A percentile compares a stretch with the other conserved stretches of the same genome.
Conservation (phyloP, 2,329 filamentous ascomycete species). For the Verticillium alfalfae region DNA sequence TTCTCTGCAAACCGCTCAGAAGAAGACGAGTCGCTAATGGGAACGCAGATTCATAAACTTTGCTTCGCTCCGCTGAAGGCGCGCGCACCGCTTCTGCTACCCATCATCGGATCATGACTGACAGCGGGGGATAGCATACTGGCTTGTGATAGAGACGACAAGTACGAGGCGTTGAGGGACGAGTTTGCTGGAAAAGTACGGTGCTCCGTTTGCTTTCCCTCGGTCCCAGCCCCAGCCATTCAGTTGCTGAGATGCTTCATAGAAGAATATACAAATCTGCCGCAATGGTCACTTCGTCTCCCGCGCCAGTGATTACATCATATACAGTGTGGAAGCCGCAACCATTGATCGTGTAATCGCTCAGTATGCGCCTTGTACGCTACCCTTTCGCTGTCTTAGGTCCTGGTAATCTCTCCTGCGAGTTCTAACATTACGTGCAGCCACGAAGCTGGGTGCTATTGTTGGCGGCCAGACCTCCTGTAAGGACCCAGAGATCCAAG, state of each 20-base stretch:
- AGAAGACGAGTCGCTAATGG: conserved; percentile 6
- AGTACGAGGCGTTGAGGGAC: conserved; percentile 53
- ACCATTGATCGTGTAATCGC: conserved; percentile 83
- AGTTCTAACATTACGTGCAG: conserved; percentile 36
- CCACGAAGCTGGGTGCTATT: conserved; percentile 90
- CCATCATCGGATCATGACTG: conserved; percentile 1
- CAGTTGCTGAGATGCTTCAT: conserved; percentile 13
- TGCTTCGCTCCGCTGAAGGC: conserved; percentile 19
- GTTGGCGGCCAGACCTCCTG: conserved; percentile 97
- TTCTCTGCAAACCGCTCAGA: background rate
- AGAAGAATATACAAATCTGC: conserved; percentile 80
- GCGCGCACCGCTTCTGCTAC: background rate
- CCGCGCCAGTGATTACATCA: conserved; percentile 94
- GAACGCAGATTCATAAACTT: conserved; percentile 17
- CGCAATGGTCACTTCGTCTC: conserved; percentile 95
- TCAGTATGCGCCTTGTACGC: conserved; percentile 82
- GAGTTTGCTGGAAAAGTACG: conserved; percentile 60
- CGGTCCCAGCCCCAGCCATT: background rate
- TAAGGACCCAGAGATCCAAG: conserved; percentile 92
- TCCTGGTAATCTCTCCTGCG: conserved; percentile 2
- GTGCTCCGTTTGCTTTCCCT: conserved; percentile 46
- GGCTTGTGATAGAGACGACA: conserved; percentile 89
- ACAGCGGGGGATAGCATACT: conserved; percentile 60
- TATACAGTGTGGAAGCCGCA: conserved; percentile 96
- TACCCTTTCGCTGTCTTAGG: conserved; percentile 1